Evolutionary conservation across 179 eudicot genomes (phyloP).

Genomic region (Beta corolliflora): DNA sequence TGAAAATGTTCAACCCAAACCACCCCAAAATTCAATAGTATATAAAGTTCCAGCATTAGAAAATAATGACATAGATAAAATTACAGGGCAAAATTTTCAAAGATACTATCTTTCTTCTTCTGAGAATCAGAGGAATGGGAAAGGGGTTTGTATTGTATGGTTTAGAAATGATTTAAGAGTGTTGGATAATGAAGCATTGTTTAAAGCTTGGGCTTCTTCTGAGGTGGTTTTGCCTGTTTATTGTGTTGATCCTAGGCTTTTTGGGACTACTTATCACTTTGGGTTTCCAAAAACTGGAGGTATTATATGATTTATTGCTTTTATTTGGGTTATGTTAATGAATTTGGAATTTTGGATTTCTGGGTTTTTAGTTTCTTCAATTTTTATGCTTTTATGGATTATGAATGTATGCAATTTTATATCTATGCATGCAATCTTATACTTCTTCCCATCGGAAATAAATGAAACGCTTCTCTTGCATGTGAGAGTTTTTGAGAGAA

Average conservation of each 20-base stretch:
- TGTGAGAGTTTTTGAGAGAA: too few relatives aligned
- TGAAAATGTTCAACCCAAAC: constrained; percentile 7
- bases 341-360: background rate
- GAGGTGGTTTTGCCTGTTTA: constrained; percentile 75
- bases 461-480: too few relatives aligned
- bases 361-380: too few relatives aligned
- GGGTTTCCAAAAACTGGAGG: constrained; percentile 97
- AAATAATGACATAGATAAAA: constrained; percentile 43
- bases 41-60: constrained; percentile 46
- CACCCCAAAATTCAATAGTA: constrained; percentile 6
- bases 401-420: too few relatives aligned
- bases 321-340: background rate
- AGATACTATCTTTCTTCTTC: constrained; percentile 43
- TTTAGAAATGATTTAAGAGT: constrained; percentile 87
- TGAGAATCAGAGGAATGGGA: constrained; percentile 48
- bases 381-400: too few relatives aligned
- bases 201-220: constrained; percentile 69
- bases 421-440: too few relatives aligned
- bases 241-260: constrained; percentile 80
- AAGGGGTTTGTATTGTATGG: constrained; percentile 79
- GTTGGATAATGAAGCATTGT: constrained; percentile 85
- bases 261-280: constrained; percentile 63
- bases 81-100: constrained; percentile 47
- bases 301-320: constrained; percentile 12
- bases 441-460: too few relatives aligned